These are phyloP conservation scores for Phialophora macrospora DNA, from an alignment of 2,329 filamentous ascomycete genomes.

Conservation along the genomic window DNA sequence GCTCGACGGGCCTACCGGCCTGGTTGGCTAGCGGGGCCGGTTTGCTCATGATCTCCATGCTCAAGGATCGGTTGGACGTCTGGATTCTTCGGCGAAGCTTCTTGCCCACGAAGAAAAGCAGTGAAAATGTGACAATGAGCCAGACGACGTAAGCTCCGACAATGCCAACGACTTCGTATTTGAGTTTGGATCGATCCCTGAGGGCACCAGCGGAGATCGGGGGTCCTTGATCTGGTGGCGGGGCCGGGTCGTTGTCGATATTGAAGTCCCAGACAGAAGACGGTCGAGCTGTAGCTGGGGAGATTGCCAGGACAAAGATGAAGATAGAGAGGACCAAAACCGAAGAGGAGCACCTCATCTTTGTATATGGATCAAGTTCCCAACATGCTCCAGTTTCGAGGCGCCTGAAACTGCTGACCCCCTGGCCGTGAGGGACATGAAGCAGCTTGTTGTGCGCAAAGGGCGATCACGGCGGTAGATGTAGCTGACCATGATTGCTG, in stretches of 20 bases:
- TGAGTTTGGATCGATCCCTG: constrained; percentile 69
- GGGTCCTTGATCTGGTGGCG: constrained; percentile 65
- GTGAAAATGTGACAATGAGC: constrained; percentile 72
- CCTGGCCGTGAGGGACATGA: constrained; percentile 34
- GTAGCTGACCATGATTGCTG: constrained; percentile 36
- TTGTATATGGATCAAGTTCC: constrained; percentile 34
- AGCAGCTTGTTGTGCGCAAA: constrained; percentile 32
- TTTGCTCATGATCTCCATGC: constrained; percentile 62
- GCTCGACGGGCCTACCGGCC: constrained; percentile 27
- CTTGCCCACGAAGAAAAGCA: constrained; percentile 67
- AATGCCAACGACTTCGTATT: constrained; percentile 81
- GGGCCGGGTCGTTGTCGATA: constrained; percentile 63
- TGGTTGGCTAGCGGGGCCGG: constrained; percentile 40
- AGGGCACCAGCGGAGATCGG: constrained; percentile 63
- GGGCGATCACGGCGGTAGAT: constrained; percentile 36
- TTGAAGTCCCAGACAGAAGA: constrained; percentile 43
- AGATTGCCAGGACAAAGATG: constrained; percentile 22
- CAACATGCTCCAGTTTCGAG: constrained; percentile 24
- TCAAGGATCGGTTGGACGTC: constrained; percentile 57
- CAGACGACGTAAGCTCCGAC: constrained; percentile 81
- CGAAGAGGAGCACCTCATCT: constrained; percentile 33
- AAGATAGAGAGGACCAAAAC: constrained; percentile 10
- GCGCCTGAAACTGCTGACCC: constrained; percentile 36
- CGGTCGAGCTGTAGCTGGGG: constrained; percentile 29
- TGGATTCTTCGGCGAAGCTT: constrained; percentile 58